A percentile compares a stretch with the other conserved stretches of the same genome.
Conservation (phyloP, 2,329 filamentous ascomycete genomes). For the Fusarium sarcochroum region DNA sequence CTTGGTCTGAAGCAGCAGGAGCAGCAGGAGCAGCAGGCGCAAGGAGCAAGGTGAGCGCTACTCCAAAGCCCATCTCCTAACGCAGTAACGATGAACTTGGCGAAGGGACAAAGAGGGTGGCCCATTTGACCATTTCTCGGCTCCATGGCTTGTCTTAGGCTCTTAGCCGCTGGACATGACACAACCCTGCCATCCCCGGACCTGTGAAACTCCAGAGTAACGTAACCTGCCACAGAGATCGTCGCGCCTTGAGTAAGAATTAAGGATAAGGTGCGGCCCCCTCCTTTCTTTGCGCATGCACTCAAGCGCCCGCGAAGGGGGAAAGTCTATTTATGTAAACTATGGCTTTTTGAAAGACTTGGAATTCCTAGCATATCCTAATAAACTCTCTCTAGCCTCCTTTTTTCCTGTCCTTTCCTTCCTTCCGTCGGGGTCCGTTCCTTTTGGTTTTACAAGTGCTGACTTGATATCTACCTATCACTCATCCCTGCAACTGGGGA, state of each 20-base stretch:
- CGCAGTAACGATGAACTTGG: slow-evolving; percentile 15
- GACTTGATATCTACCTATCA: slow-evolving; percentile 6
- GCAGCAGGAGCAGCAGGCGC: background rate
- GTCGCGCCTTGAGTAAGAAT: slow-evolving; percentile 22
- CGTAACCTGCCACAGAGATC: slow-evolving; percentile 44
- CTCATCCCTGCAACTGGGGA: slow-evolving; percentile 21
- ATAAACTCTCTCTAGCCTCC: background rate
- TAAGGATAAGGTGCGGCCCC: slow-evolving; percentile 17
- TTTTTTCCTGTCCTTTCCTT: slow-evolving; percentile 2
- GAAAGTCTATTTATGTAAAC: slow-evolving; percentile 25
- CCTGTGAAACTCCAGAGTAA: slow-evolving; percentile 44
- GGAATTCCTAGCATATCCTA: slow-evolving; percentile 7
- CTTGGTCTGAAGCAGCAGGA: background rate
- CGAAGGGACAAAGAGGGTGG: slow-evolving; percentile 24
- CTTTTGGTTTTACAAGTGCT: slow-evolving; percentile 20
- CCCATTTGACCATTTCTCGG: background rate
- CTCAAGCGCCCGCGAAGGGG: slow-evolving; percentile 20
- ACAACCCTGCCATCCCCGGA: slow-evolving; percentile 32
- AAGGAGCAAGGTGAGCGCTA: slow-evolving; percentile 18
- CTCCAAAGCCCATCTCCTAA: background rate
- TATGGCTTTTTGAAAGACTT: slow-evolving; percentile 2
- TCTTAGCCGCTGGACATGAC: slow-evolving; percentile 30
- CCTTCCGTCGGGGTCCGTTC: slow-evolving; percentile 22
- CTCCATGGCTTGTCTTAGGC: slow-evolving; percentile 24
- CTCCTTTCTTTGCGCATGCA: slow-evolving; percentile 28